A percentile compares a stretch with the other conserved stretches of the same genome.
These are phyloP conservation scores for Artemisia argyi DNA, from an alignment of 129 eudicot genomes.

Conservation along the genomic window DNA sequence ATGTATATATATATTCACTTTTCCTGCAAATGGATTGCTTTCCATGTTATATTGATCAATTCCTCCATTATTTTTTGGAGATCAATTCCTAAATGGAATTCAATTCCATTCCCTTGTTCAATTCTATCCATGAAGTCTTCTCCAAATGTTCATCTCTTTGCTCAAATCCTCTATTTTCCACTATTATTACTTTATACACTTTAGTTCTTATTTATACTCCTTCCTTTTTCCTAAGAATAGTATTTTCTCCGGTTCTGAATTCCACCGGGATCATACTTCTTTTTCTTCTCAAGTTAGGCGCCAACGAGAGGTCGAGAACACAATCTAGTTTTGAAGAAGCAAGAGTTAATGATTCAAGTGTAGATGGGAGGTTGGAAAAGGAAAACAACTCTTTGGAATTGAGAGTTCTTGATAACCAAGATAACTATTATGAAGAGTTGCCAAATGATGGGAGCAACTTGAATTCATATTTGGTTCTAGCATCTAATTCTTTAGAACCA, in stretches of 20 bases:
- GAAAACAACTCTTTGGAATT: slow-evolving; percentile 17
- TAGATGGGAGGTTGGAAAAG: slow-evolving; percentile 26
- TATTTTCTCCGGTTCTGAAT: slow-evolving; percentile 56
- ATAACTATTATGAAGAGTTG: neutral
- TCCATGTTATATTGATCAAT: neutral
- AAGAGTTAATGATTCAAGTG: slow-evolving; percentile 9
- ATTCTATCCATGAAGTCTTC: slow-evolving; percentile 8
- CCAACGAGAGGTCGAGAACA: slow-evolving; percentile 32
- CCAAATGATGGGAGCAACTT: neutral
- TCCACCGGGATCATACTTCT: slow-evolving; percentile 56
- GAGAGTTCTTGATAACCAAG: slow-evolving; percentile 12
- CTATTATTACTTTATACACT: slow-evolving; percentile 54
- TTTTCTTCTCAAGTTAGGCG: slow-evolving; percentile 62
- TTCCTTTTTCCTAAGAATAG: slow-evolving; percentile 32
- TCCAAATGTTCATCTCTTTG: slow-evolving; percentile 28
- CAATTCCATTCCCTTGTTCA: slow-evolving; percentile 26
- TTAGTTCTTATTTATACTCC: slow-evolving; percentile 65
- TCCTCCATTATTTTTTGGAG: too few relatives aligned
- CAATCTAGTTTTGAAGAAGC: neutral
- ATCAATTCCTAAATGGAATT: slow-evolving; percentile 16
- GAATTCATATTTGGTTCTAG: slow-evolving; percentile 1
- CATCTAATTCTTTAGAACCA: slow-evolving; percentile 3
- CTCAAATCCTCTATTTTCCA: slow-evolving; percentile 57
- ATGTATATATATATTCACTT: slow-evolving; percentile 30
- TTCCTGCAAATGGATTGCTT: slow-evolving; percentile 20